phyloP scores from a whole-genome alignment of 164 flowering plant species.

The Stephania cephalantha region DNA sequence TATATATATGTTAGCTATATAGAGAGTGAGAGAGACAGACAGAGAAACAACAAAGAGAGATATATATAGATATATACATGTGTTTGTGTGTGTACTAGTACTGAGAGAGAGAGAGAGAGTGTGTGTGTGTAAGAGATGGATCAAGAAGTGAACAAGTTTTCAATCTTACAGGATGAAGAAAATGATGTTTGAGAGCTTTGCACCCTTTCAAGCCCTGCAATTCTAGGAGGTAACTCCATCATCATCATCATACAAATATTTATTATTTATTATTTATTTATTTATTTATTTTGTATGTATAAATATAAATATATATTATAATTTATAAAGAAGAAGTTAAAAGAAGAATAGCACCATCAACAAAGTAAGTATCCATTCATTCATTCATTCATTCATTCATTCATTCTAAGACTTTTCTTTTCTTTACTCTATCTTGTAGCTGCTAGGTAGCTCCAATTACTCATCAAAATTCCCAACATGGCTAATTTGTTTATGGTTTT shows the following conservation, averaged over 20 bases:
- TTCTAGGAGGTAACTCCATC: constrained; percentile 24
- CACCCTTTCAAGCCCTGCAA: constrained; percentile 44
- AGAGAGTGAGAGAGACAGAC: constrained; percentile 11
- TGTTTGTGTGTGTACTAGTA: too few species aligned
- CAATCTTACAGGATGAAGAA: constrained; percentile 44
- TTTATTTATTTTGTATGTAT: too few species aligned
- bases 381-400: not conserved
- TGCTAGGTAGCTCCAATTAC: not conserved
- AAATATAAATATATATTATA: too few species aligned
- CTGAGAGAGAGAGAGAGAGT: constrained; percentile 19
- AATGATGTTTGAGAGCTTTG: constrained; percentile 68
- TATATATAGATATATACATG: not conserved
- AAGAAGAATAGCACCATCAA: constrained; percentile 18
- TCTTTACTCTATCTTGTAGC: not conserved
- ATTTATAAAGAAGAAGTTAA: constrained; percentile 18
- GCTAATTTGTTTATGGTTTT: not conserved
- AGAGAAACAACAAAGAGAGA: constrained; percentile 22
- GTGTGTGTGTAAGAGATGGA: constrained; percentile 19
- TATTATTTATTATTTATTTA: too few species aligned
- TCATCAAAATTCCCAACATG: not conserved
- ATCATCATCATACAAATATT: not conserved
- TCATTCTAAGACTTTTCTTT: not conserved
- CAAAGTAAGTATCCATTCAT: constrained; percentile 6
- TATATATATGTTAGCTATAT: not conserved
- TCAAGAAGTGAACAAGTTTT: constrained; percentile 38